Base-by-base conservation (phyloP, 2,329 filamentous ascomycete species). In the Fusarium sp. region DNA sequence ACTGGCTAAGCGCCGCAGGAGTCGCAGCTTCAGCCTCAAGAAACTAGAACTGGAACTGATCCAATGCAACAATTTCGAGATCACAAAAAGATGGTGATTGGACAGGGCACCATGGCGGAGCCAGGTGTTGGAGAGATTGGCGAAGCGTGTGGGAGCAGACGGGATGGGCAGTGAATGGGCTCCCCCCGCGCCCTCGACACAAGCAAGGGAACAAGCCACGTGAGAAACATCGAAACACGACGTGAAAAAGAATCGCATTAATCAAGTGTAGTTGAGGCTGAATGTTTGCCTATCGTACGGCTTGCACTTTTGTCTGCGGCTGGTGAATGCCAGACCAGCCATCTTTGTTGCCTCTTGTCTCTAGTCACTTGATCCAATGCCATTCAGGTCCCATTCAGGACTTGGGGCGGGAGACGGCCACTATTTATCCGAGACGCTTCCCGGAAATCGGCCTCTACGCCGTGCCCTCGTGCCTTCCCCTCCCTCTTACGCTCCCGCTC, bases 91-190 rank as follows among this genome's bases (percentile, higher is more conserved):
- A 62, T 61, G 27, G 18, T 53, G 52, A 62, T 69, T 71, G 68
- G 68, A 60, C 31, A 39, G 10, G 6, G 44, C 11, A 43, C 4
- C 47, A 44, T 53, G 44, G 39, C 1, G n/a, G 10, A 62, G 6
- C 47, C 41, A 55, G 50, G 3, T 53, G 16, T 18, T 41, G 23
- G 36, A 48, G 27, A 61, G n/a, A 58, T 58, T 58, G 55, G 44
- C 55, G 46, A 59, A 30, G 27, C 36, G 56, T 40, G 46, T 61
- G 30, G 28, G 55, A 60, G 44, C 31, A 36, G 40, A 37, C 37
- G 56, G 16, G 60, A 53, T 48, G 27, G 41, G 23, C 68, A 71
- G 68, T 71, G 68, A 71, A 71, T 71, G 40, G 36, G 34, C 28
- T 30, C 30, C 48, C 43, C 51, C 51, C 53, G 31, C 28, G 18